A percentile compares a stretch with the other conserved stretches of the same genome.
Evolutionary conservation across 1,284 basidiomycete species (phyloP).

Genomic region (Coniferiporia weirii): DNA sequence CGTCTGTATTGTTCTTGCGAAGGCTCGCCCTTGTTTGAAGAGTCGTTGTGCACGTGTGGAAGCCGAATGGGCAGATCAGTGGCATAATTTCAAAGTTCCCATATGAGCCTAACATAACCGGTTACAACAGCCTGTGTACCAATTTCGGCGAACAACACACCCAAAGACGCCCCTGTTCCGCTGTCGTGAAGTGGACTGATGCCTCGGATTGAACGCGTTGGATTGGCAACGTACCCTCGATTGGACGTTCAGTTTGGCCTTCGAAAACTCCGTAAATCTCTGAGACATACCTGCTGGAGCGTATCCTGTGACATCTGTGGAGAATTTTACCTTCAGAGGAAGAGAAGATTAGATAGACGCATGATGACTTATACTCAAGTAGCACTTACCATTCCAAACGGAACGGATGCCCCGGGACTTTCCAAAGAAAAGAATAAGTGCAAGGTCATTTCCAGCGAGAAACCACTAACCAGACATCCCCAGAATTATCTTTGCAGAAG

Average conservation of each 20-base stretch:
- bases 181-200: slow-evolving; percentile 63
- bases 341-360: too few species aligned
- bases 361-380: too few species aligned
- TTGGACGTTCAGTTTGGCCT: neutral
- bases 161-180: slow-evolving; percentile 61
- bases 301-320: slow-evolving; percentile 65
- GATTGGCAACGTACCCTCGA: slow-evolving; percentile 55
- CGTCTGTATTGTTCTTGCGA: slow-evolving; percentile 58
- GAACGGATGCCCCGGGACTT: slow-evolving; percentile 63
- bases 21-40: slow-evolving; percentile 48
- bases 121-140: slow-evolving; percentile 3
- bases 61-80: slow-evolving; percentile 53
- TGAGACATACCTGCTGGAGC: slow-evolving; percentile 51
- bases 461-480: slow-evolving; percentile 57
- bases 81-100: slow-evolving; percentile 72
- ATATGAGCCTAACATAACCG: slow-evolving; percentile 44
- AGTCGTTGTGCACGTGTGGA: slow-evolving; percentile 56
- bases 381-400: slow-evolving; percentile 57
- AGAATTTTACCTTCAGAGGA: slow-evolving; percentile 51
- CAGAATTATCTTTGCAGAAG: slow-evolving; percentile 44
- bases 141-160: slow-evolving; percentile 27
- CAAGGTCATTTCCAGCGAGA: neutral
- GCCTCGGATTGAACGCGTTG: slow-evolving; percentile 52
- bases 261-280: neutral
- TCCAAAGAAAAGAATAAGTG: slow-evolving; percentile 1